Percentiles rank a stretch among this genome's conserved stretches.
These are phyloP conservation scores for Cryptococcus wingfieldii DNA, from an alignment of 1,284 basidiomycete genomes.

Conservation along the genomic window DNA sequence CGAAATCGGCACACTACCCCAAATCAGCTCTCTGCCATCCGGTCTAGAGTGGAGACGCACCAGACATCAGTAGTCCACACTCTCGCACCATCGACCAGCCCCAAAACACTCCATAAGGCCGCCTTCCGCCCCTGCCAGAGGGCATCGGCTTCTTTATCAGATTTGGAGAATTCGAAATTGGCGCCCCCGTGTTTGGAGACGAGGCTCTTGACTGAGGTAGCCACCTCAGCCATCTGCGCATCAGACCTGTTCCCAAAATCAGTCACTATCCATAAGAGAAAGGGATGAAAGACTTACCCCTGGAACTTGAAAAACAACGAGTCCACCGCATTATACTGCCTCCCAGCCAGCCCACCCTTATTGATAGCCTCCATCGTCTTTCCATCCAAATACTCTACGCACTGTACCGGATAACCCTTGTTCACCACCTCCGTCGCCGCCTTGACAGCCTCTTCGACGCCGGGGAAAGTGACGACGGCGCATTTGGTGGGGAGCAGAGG, in stretches of 20 bases:
- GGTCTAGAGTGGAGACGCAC: conserved; percentile 50
- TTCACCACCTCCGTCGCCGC: conserved; percentile 62
- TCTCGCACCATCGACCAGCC: conserved; percentile 59
- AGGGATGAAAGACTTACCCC: conserved; percentile 49
- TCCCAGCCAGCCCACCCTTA: conserved; percentile 55
- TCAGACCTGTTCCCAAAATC: conserved; percentile 46
- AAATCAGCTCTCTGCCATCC: neutral
- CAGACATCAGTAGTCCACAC: conserved; percentile 84
- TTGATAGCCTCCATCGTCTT: conserved; percentile 69
- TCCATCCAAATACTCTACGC: conserved; percentile 72
- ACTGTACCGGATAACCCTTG: conserved; percentile 56
- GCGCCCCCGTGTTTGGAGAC: conserved; percentile 64
- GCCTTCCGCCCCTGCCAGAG: conserved; percentile 86
- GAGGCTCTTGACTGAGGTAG: conserved; percentile 58
- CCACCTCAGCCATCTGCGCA: conserved; percentile 61
- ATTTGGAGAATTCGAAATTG: conserved; percentile 65
- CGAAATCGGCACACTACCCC: conserved; percentile 68
- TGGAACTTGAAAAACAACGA: conserved; percentile 86
- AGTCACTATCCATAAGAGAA: neutral
- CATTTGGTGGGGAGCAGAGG: conserved; percentile 69
- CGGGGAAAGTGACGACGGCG: conserved; percentile 53
- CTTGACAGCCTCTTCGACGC: conserved; percentile 57
- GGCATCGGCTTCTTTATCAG: conserved; percentile 64
- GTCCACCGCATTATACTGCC: conserved; percentile 65
- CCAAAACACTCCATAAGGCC: conserved; percentile 66